Evolutionary conservation across 495 filamentous ascomycete species (phyloP).

Genomic region (Aspergillus mulundensis): DNA sequence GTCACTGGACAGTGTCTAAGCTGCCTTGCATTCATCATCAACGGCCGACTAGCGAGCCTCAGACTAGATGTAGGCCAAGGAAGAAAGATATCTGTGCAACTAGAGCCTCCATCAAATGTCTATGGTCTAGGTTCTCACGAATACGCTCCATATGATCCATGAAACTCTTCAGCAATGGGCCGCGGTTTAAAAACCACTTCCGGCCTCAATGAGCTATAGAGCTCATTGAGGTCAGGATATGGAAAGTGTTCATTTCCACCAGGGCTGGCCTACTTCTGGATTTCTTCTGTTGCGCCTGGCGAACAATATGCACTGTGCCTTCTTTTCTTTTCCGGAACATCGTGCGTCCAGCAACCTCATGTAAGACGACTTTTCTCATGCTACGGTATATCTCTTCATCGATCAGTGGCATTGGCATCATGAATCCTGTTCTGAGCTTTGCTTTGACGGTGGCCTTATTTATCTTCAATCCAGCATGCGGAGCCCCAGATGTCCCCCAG

Average conservation of each 20-base stretch:
- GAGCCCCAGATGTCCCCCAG: conserved; percentile 13
- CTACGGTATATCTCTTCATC: no score
- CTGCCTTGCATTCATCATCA: no score
- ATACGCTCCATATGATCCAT: no score
- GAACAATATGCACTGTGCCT: neutral
- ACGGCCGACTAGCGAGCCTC: no score
- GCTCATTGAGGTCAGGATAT: neutral
- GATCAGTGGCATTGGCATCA: neutral
- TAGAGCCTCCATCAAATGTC: no score
- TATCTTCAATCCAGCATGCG: neutral
- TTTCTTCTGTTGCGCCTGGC: neutral
- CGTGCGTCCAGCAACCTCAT: neutral
- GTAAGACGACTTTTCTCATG: neutral
- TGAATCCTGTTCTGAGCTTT: conserved; percentile 16
- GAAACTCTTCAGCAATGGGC: no score
- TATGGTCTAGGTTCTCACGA: no score
- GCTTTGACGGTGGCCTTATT: conserved; percentile 16
- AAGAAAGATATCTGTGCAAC: no score
- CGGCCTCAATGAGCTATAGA: neutral
- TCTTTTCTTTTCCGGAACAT: neutral
- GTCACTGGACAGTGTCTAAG: no score
- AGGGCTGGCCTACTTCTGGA: neutral
- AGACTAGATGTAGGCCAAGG: no score
- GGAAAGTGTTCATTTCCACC: neutral
- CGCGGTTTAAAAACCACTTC: neutral